Percentiles rank a stretch among this genome's conserved stretches.
phyloP scores from a whole-genome alignment of 805 yeast genomes.

The Kodamaea sagamina region DNA sequence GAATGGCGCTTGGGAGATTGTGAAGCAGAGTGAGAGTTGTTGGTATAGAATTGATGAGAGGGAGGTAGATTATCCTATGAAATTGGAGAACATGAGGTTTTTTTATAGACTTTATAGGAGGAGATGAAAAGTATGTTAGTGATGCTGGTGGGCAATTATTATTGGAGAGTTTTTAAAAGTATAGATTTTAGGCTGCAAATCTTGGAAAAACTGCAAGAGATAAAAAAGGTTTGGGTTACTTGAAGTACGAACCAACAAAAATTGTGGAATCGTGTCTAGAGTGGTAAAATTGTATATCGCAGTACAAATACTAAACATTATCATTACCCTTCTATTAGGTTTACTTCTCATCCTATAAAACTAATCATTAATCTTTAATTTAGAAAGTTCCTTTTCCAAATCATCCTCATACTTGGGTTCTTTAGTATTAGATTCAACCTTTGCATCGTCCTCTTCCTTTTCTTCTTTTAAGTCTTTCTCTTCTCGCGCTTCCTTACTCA shows the following conservation, averaged over 20 bases:
- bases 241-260: too few relatives aligned
- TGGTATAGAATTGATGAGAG: constrained; percentile 69
- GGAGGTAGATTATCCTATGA: constrained; percentile 58
- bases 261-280: too few relatives aligned
- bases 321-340: too few relatives aligned
- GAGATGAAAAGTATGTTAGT: constrained; percentile 21
- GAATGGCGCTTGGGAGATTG: constrained; percentile 64
- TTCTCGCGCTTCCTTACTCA: not conserved
- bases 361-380: constrained; percentile 15
- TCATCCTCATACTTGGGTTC: constrained; percentile 13
- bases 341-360: too few relatives aligned
- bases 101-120: constrained; percentile 74
- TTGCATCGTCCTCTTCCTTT: not conserved
- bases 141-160: too few relatives aligned
- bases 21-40: constrained; percentile 68
- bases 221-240: too few relatives aligned
- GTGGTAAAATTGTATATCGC: too few relatives aligned
- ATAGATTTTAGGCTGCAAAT: too few relatives aligned
- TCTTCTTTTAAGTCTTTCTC: constrained; percentile 7
- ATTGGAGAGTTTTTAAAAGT: too few relatives aligned
- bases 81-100: constrained; percentile 85
- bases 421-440: not conserved
- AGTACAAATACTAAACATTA: too few relatives aligned
- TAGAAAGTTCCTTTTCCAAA: constrained; percentile 9
- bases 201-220: too few relatives aligned